Evolutionary conservation across 2,329 filamentous ascomycete genomes (phyloP), one percentile per base, ranked within the genome.

Genomic region (Hypoxylon sp.): DNA sequence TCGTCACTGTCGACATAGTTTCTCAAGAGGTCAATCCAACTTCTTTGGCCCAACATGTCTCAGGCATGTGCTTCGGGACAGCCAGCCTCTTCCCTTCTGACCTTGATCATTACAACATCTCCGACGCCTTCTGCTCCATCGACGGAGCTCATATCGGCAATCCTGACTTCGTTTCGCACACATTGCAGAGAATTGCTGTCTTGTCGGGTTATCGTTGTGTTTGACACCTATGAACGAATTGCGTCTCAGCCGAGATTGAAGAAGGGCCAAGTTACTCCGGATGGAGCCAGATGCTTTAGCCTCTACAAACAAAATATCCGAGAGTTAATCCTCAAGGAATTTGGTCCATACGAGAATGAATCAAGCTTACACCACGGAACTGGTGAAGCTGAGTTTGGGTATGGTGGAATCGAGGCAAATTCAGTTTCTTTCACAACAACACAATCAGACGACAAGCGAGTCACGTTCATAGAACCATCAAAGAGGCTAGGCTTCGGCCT

Each of bases 101-200:
- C 81, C 0, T 71, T 83, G 52, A 79, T 86, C 49, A 79, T 87
- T 65, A 86, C 84, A 1, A 86, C 84, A 0, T 86, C 84, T 2
- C 80, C 84, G 0, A 86, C 84, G 0, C 84, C 84, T 0, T 86
- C 84, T 0, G 80, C 82, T 0, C 84, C 84, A 0, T 81, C 82
- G 0, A 83, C 83, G 0, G 84, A 85, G 15, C 79, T 87, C 0
- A 66, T 86, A n/a, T 78, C 77, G 0, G 70, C 80, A 0, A 79
- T 86, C 1, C 52, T 86, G 1, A 66, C 72, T 2, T 84, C 83
- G 0, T 85, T 85, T 64, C 73, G 74, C 15, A 47, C 48, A 0
- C 74, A 84, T 67, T 85, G 84, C 55, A 72, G 74, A 0, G 62
- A 56, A 0, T 68, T 87, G 13, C 61, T 80, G 1, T 47, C 62